Evolutionary conservation across 2,329 filamentous ascomycete species (phyloP).

Genomic region (Scolecobasidium constrictum): DNA sequence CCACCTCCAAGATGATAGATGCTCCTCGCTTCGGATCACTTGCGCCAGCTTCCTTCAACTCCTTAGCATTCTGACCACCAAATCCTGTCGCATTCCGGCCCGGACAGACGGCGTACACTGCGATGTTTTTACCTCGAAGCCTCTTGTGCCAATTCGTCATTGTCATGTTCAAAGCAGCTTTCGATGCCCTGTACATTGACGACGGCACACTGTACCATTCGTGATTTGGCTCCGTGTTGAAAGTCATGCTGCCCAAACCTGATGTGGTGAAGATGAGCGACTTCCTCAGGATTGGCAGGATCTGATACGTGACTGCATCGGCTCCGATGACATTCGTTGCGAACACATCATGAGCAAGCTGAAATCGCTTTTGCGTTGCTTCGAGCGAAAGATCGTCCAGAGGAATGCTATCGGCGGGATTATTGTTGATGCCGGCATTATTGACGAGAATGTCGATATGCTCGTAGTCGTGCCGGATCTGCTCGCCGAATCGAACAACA

Average conservation of each 20-base stretch:
- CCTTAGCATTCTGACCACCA: not conserved
- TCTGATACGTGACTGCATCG: slow-evolving; percentile 17
- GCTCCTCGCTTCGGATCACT: not conserved
- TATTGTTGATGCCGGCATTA: slow-evolving; percentile 6
- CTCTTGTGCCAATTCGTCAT: slow-evolving; percentile 5
- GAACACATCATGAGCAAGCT: slow-evolving; percentile 6
- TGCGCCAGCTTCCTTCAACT: not conserved
- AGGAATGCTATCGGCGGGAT: not conserved
- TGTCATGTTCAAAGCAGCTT: slow-evolving; percentile 8
- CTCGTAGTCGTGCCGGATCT: not conserved
- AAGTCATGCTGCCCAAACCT: slow-evolving; percentile 15
- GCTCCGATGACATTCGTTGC: slow-evolving; percentile 22
- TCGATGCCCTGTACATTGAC: slow-evolving; percentile 2
- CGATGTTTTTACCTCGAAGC: not conserved
- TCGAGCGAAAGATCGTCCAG: slow-evolving; percentile 9
- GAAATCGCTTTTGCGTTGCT: slow-evolving; percentile 1
- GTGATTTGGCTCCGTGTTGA: not conserved
- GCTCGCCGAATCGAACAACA: not conserved
- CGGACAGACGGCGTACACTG: slow-evolving; percentile 4
- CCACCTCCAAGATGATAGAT: not conserved
- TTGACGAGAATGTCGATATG: slow-evolving; percentile 5
- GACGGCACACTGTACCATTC: not conserved
- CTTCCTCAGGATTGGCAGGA: slow-evolving; percentile 18
- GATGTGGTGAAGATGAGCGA: slow-evolving; percentile 20
- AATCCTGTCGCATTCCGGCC: slow-evolving; percentile 6